Evolutionary conservation across 495 filamentous ascomycete genomes (phyloP), one percentile per base, ranked within the genome.

Genomic region (Daldinia concentrica): DNA sequence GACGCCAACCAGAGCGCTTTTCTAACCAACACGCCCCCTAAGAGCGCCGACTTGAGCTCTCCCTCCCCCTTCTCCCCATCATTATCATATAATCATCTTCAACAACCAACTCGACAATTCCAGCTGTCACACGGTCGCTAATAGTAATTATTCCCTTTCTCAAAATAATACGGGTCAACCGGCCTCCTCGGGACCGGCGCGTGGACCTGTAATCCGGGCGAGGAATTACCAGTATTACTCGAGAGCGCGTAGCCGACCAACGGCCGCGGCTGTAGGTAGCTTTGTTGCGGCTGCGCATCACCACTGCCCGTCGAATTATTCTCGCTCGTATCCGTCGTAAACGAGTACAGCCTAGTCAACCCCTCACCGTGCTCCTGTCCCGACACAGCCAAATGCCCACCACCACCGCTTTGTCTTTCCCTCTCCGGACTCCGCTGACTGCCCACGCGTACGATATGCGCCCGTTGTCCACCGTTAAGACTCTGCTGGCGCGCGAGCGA

Each of bases 81-180:
- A 48, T 48, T 48, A 48, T 12, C 43, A 48, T 48, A 48, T 48
- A 0, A 48, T 24, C 12, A 22, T 45, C 15, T 2, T 7, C 43
- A 24, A 48, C 43, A 48, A 24, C 43, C 43, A 12, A 0, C 8
- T 3, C 43, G 43, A 48, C 43, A 22, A 48, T 9, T 9, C 43
- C 17, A 48, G 43, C 24, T 24, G 43, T 9, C 43, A 12, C 43
- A 9, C 9, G 6, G 43, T 24, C 43, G n/a, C 14, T 57, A 36
- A 37, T 80, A 78, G 75, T 80, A 76, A 73, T 77, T 76, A 37
- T 48, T 52, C 0, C 61, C 61, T 7, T 12, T 39, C 56, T 68
- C 61, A n/a, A 65, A 61, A 6, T 56, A 65, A 50, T 56, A 8
- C 3, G 56, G 65, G n/a, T 62, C 61, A 7, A 68, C 30, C 17